Evolutionary conservation across 2,329 filamentous ascomycete species (phyloP).

Genomic region (Berkeleyomyces basicola): DNA sequence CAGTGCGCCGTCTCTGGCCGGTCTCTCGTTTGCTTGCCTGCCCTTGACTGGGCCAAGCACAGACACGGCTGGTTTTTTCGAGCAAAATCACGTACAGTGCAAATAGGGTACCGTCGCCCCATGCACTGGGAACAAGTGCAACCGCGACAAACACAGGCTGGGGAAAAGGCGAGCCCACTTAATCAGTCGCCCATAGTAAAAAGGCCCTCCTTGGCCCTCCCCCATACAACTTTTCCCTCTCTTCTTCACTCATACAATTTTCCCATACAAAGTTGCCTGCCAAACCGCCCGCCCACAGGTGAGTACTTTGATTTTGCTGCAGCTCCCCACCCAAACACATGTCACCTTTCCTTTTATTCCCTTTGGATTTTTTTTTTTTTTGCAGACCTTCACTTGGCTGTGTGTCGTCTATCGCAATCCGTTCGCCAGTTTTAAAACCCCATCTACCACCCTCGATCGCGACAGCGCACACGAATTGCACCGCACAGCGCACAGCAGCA

Average conservation of each 20-base stretch:
- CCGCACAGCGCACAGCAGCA: background rate
- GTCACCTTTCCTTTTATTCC: slow-evolving; percentile 15
- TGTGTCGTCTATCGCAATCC: slow-evolving; percentile 3
- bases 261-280: slow-evolving; percentile 35
- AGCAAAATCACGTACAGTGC: slow-evolving; percentile 11
- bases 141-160: slow-evolving; percentile 12
- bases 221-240: slow-evolving; percentile 39
- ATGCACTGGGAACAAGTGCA: background rate
- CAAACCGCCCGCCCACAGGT: slow-evolving; percentile 34
- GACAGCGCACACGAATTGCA: background rate
- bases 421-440: background rate
- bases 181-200: slow-evolving; percentile 51
- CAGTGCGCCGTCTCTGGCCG: background rate
- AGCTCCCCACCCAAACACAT: slow-evolving; percentile 17
- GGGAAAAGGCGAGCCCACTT: slow-evolving; percentile 22
- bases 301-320: slow-evolving; percentile 32
- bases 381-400: background rate
- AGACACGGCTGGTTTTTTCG: background rate
- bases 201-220: slow-evolving; percentile 38
- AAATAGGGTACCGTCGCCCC: background rate
- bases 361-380: slow-evolving; percentile 13
- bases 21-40: background rate
- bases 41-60: background rate
- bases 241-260: slow-evolving; percentile 46
- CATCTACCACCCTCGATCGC: background rate